phyloP scores from a whole-genome alignment of 202 grass and related monocot genomes.

The Panicum hallii region DNA sequence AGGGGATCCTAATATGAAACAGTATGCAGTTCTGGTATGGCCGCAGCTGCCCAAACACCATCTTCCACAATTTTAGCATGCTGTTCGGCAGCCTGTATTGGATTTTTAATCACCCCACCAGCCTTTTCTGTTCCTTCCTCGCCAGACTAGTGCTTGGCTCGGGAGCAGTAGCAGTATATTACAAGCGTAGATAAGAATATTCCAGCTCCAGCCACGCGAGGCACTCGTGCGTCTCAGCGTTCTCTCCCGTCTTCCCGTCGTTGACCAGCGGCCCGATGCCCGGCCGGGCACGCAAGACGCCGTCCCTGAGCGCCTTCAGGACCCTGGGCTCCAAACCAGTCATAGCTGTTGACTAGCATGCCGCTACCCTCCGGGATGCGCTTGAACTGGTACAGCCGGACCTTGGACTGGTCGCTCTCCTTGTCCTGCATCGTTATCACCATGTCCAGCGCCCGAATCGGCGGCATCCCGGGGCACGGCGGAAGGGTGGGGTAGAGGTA shows the following conservation, averaged over 20 bases:
- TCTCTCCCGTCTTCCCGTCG: neutral
- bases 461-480: slow-evolving; percentile 49
- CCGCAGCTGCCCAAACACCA: too few species aligned
- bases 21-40: too few species aligned
- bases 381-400: slow-evolving; percentile 39
- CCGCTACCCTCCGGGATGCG: slow-evolving; percentile 49
- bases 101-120: too few species aligned
- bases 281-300: slow-evolving; percentile 47
- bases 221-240: slow-evolving; percentile 43
- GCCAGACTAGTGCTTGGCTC: too few species aligned
- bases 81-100: too few species aligned
- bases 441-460: slow-evolving; percentile 58
- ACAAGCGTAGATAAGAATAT: too few species aligned
- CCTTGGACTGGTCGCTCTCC: slow-evolving; percentile 27
- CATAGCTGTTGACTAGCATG: slow-evolving; percentile 58
- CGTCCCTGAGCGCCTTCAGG: slow-evolving; percentile 39
- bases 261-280: slow-evolving; percentile 54
- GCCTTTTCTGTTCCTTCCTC: too few species aligned
- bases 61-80: too few species aligned
- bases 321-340: slow-evolving; percentile 50
- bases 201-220: slow-evolving; percentile 76
- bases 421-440: neutral
- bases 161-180: too few species aligned
- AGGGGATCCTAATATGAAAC: too few species aligned
- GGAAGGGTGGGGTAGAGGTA: slow-evolving; percentile 32